These are phyloP conservation scores for Apophysomyces trapeziformis DNA, from an alignment of 371 early-diverging fungal genomes.

Conservation along the genomic window DNA sequence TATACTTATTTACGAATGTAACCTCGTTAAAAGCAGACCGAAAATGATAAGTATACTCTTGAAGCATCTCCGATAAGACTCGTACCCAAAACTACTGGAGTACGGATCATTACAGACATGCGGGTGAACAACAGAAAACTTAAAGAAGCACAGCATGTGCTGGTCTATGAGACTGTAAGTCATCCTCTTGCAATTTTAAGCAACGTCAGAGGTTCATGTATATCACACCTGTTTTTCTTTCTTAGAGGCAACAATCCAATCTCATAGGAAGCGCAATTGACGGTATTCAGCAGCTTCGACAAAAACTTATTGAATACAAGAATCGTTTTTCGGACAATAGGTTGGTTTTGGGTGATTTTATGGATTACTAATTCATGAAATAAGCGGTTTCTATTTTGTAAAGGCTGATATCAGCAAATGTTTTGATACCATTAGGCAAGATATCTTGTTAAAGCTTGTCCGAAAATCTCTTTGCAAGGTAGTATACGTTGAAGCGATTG, in stretches of 20 bases:
- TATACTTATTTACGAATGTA: not conserved
- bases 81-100: conserved; percentile 69
- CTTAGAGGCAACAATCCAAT: conserved; percentile 24
- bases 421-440: conserved; percentile 83
- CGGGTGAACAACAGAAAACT: conserved; percentile 18
- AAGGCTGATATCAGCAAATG: conserved; percentile 82
- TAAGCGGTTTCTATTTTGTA: conserved; percentile 64
- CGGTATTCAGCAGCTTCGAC: conserved; percentile 61
- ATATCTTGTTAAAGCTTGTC: conserved; percentile 62
- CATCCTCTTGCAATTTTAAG: not conserved
- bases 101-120: conserved; percentile 74
- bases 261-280: conserved; percentile 53
- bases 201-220: not conserved
- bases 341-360: conserved; percentile 7
- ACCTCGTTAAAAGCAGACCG: not conserved
- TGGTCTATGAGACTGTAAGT: conserved; percentile 52
- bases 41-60: conserved; percentile 16
- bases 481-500: conserved; percentile 3
- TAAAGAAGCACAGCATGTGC: not conserved
- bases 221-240: not conserved
- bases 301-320: conserved; percentile 55
- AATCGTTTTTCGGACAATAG: conserved; percentile 3
- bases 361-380: not conserved
- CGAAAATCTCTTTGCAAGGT: conserved; percentile 55
- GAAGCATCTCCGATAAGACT: conserved; percentile 63